These are phyloP conservation scores for Aspergillus candidus DNA, from an alignment of 2,329 filamentous ascomycete genomes.

Conservation along the genomic window DNA sequence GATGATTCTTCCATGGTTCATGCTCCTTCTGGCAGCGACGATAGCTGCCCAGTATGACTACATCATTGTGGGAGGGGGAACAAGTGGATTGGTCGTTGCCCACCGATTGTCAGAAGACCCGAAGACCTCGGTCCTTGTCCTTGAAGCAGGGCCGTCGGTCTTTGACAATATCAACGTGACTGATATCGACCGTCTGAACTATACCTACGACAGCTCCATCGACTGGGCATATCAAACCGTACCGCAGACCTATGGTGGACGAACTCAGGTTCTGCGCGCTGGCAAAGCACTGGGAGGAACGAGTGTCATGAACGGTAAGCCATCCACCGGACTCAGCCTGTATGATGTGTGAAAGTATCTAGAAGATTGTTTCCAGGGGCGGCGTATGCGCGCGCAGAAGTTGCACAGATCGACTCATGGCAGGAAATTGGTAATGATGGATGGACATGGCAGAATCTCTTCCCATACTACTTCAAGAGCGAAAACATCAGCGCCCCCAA, in stretches of 20 bases:
- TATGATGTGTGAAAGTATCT: background rate
- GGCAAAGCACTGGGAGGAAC: constrained; percentile 41
- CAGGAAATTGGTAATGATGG: constrained; percentile 23
- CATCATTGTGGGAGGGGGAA: constrained; percentile 31
- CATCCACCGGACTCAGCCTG: background rate
- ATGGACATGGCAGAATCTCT: constrained; percentile 27
- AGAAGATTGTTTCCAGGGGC: constrained; percentile 21
- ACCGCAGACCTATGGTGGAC: constrained; percentile 32
- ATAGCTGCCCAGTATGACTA: constrained; percentile 16
- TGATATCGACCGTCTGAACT: constrained; percentile 19
- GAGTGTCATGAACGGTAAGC: constrained; percentile 38
- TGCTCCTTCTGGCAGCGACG: too few species aligned
- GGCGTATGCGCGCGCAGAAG: constrained; percentile 32
- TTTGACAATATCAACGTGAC: constrained; percentile 26
- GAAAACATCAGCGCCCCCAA: constrained; percentile 20
- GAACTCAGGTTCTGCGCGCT: constrained; percentile 27
- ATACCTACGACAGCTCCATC: constrained; percentile 21
- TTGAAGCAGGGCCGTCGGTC: constrained; percentile 25
- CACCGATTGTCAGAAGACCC: constrained; percentile 29
- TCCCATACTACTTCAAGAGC: constrained; percentile 25
- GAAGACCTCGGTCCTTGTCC: constrained; percentile 20
- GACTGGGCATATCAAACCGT: constrained; percentile 39
- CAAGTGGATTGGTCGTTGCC: constrained; percentile 28
- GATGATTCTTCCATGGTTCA: too few species aligned
- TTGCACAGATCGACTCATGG: constrained; percentile 34